Evolutionary conservation across 495 filamentous ascomycete species (phyloP).

Genomic region (Penicillium malachiteum): DNA sequence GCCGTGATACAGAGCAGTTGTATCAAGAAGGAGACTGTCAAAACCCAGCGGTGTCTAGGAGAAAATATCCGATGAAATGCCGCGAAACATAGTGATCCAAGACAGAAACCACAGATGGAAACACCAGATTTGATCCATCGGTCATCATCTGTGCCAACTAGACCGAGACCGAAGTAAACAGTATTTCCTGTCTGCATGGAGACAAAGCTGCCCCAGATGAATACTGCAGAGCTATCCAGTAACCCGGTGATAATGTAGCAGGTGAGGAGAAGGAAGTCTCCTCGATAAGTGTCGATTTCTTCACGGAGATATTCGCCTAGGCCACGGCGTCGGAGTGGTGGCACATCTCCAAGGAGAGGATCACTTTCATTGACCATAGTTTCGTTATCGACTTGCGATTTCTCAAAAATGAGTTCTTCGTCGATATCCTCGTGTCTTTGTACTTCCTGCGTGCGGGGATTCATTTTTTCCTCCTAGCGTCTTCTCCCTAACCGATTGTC

Average conservation of each 20-base stretch:
- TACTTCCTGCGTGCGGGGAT: too few relatives aligned
- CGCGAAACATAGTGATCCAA: constrained; percentile 64
- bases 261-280: constrained; percentile 60
- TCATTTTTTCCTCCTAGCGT: background rate
- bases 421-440: too few relatives aligned
- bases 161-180: constrained; percentile 68
- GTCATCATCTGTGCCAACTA: constrained; percentile 45
- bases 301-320: constrained; percentile 40
- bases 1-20: constrained; percentile 53
- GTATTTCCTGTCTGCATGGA: constrained; percentile 84
- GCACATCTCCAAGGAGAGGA: background rate
- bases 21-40: constrained; percentile 57
- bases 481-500: background rate
- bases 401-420: too few relatives aligned
- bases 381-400: background rate
- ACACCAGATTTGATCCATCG: constrained; percentile 63
- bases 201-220: constrained; percentile 73
- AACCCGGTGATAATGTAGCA: constrained; percentile 74
- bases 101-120: constrained; percentile 64
- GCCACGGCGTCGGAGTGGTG: background rate
- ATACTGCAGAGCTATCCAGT: constrained; percentile 68
- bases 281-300: constrained; percentile 53
- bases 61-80: constrained; percentile 56
- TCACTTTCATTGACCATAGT: background rate
- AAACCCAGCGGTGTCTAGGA: constrained; percentile 53